Percentiles rank a stretch among this genome's conserved stretches.
These are phyloP conservation scores for Calonectria ilicicola DNA, from an alignment of 2,329 filamentous ascomycete genomes.

Conservation along the genomic window DNA sequence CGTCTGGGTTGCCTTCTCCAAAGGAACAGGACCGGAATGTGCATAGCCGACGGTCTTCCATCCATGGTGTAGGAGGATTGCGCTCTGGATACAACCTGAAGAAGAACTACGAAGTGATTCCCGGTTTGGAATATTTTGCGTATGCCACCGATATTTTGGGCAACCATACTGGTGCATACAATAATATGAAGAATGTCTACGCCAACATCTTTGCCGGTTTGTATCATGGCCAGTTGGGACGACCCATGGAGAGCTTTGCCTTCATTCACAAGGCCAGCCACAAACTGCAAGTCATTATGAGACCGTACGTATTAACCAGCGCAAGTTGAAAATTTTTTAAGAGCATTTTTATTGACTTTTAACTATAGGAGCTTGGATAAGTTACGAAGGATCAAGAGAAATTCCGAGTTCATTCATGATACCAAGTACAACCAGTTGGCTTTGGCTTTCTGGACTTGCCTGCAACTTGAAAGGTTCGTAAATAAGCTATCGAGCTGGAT, in stretches of 20 bases:
- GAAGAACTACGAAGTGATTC: conserved; percentile 84
- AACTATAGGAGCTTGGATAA: conserved; percentile 60
- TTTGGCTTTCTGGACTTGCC: conserved; percentile 91
- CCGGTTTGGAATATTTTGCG: conserved; percentile 90
- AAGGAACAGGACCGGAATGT: conserved; percentile 60
- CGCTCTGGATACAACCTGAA: conserved; percentile 48
- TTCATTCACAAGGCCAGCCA: conserved; percentile 69
- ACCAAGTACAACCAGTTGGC: conserved; percentile 71
- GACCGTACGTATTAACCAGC: conserved; percentile 71
- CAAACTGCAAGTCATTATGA: conserved; percentile 77
- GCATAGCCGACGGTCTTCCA: conserved; percentile 63
- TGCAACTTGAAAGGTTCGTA: conserved; percentile 87
- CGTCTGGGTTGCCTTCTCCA: conserved; percentile 64
- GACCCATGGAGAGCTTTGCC: conserved; percentile 85
- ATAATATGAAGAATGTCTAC: conserved; percentile 86
- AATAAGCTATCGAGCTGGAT: not conserved
- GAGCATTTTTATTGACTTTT: not conserved
- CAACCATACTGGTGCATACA: conserved; percentile 81
- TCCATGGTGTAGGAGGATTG: conserved; percentile 54
- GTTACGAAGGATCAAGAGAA: conserved; percentile 55
- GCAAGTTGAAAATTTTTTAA: not conserved
- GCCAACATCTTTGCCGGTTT: conserved; percentile 86
- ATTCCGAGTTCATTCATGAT: conserved; percentile 54
- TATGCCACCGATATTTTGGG: conserved; percentile 89
- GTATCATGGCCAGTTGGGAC: conserved; percentile 88